Conservation (phyloP, 345 rosid species). For the Tarenaya hassleriana region DNA sequence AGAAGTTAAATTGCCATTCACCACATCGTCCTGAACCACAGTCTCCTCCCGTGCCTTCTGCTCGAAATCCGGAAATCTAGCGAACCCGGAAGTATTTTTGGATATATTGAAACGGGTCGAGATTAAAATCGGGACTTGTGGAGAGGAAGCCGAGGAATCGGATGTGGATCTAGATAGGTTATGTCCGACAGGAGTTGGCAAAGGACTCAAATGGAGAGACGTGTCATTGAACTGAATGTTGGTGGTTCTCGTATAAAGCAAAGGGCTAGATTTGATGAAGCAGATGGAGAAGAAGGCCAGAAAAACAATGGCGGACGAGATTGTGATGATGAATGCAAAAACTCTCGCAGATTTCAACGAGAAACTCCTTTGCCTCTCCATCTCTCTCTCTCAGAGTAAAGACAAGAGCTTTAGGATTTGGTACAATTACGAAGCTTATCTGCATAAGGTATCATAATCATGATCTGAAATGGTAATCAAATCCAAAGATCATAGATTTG, state of each 20-base stretch:
- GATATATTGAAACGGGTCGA: constrained; percentile 28
- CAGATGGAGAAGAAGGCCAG: constrained; percentile 48
- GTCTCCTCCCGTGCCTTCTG: constrained; percentile 14
- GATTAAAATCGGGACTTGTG: constrained; percentile 28
- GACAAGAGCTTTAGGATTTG: neutral
- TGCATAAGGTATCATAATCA: too few species aligned
- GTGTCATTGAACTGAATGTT: constrained; percentile 16
- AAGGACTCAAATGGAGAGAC: constrained; percentile 19
- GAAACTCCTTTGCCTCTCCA: constrained; percentile 88
- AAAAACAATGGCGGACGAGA: constrained; percentile 55
- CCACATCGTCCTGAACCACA: constrained; percentile 17
- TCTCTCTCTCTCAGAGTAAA: constrained; percentile 16
- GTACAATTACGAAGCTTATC: too few species aligned
- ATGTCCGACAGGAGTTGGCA: constrained; percentile 9
- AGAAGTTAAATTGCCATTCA: constrained; percentile 19
- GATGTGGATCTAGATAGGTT: constrained; percentile 20
- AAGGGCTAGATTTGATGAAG: constrained; percentile 49
- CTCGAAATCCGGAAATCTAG: constrained; percentile 26
- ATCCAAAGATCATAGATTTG: too few species aligned
- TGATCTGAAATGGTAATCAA: too few species aligned
- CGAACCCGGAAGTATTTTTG: constrained; percentile 42
- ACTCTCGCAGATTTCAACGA: constrained; percentile 53
- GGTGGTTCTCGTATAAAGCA: constrained; percentile 11
- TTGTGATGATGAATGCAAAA: constrained; percentile 39
- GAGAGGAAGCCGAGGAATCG: constrained; percentile 27